phyloP scores from a whole-genome alignment of 1,284 basidiomycete genomes.

The Porodaedalea pini region DNA sequence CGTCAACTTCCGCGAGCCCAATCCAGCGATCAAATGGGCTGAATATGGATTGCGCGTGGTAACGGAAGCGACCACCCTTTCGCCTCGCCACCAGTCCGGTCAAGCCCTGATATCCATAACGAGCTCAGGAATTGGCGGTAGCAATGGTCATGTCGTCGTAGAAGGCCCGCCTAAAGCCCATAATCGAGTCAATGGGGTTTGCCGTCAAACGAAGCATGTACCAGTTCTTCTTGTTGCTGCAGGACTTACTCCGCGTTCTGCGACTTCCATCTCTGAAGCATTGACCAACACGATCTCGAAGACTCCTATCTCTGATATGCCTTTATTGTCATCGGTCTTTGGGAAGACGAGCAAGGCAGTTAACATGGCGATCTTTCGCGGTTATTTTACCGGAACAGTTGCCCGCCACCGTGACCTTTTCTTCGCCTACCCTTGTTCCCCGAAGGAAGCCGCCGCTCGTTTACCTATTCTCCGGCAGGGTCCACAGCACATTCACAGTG shows the following conservation, averaged over 20 bases:
- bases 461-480: constrained; percentile 41
- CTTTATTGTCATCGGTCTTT: constrained; percentile 14
- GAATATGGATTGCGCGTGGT: constrained; percentile 30
- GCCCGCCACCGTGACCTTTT: constrained; percentile 19
- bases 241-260: constrained; percentile 35
- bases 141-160: constrained; percentile 39
- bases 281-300: no score
- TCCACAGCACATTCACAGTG: constrained; percentile 37
- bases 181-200: neutral
- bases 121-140: constrained; percentile 44
- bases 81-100: constrained; percentile 19
- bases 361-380: constrained; percentile 35
- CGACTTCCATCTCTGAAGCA: constrained; percentile 20
- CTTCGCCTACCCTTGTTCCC: constrained; percentile 28
- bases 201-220: neutral
- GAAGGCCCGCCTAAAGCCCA: constrained; percentile 31
- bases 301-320: neutral
- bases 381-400: constrained; percentile 20
- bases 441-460: constrained; percentile 31
- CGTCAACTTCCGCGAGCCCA: constrained; percentile 34
- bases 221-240: constrained; percentile 34
- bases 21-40: constrained; percentile 40
- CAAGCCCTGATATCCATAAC: constrained; percentile 35
- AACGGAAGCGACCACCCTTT: constrained; percentile 24
- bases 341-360: constrained; percentile 24